Evolutionary conservation across 2,329 filamentous ascomycete genomes (phyloP), one percentile per base, ranked within the genome.

Genomic region (Ambrosiella cleistominuta): DNA sequence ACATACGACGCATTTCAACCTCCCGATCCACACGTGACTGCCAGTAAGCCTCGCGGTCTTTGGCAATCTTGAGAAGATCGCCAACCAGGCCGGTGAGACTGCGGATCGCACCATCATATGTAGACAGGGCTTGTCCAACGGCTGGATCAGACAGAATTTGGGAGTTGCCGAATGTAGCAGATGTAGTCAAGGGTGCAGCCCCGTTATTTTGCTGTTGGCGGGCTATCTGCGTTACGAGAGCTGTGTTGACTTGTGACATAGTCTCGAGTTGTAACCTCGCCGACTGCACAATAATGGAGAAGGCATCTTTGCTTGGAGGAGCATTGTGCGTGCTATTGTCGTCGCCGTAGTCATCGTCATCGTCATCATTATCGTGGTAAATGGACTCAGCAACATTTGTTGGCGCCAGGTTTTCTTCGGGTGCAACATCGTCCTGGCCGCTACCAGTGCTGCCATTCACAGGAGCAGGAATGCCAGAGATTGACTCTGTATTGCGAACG

Each of bases 221-320:
- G 19, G 45, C 17, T 27, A 58, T 80, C 80, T 69, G 95, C 86
- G 1, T 75, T 72, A 62, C 90, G 54, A 97, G 73, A 2, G 90
- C 90, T n/a, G 81, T 74, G 59, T 89, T 88, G 35, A 98, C 88
- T 64, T 87, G 84, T 6, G 85, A 82, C 63, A 98, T 80, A 47
- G 95, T 85, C 66, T 97, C 91, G 4, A 98, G 79, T 69, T 98
- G 93, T 38, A 97, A 72, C 67, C 86, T 91, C 9, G 89, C 89
- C 12, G 93, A 97, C 68, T 97, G 91, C 0, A 93, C 93, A 2
- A 91, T 96, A 66, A 98, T 97, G 68, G 91, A 91, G 70, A 97
- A 90, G 1, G 93, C 90, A 68, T 98, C 93, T 66, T 95, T 95
- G 66, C 81, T 90, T 7, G 80, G 81, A 39, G 82, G 73, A 62